Base-by-base conservation (phyloP, 257 asterid species). In the Lycium barbarum region DNA sequence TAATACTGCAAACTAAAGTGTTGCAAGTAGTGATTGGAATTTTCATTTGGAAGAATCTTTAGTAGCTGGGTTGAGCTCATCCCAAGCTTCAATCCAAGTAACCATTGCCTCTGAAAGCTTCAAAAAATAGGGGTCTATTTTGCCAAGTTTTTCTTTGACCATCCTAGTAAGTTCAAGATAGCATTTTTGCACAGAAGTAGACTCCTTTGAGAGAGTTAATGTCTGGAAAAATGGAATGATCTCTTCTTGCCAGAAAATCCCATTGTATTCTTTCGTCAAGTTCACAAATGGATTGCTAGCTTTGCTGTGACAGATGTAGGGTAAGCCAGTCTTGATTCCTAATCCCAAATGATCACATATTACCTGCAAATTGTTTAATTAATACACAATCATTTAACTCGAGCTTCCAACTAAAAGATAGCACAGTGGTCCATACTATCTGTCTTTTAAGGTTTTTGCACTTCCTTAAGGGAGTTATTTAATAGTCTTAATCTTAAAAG, bases 251-350 rank as follows among this genome's bases (percentile, higher is more conserved):
- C 98, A 93, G 87, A 91, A 95, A 18, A 95, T 95, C 36, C 98
- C 98, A 0, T 95, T 89, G 93, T 93, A 93, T 86, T 94, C 98
- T 79, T 91, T 94, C 88, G 72, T 90, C 51, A 93, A 88, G 88
- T 93, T 95, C 89, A 92, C 98, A 83, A 93, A 95, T 0, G 98
- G 98, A 87, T 93, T 95, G 92, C 98, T 95, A 0, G 98, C 97
- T 80, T 95, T 95, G 96, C 98, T 95, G 91, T 95, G 98, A 92
- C 93, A 93, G n/a, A 95, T 95, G 86, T 95, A 95, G 7, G 97
- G 98, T 81, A 93, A 87, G 68, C 98, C 98, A 0, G 95, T 94
- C 85, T 94, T 94, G 22, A 94, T 92, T 83, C 98, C 98, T 84
- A 93, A 81, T 54, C 97, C 97, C 88, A 95, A 18, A 84, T 93